Evolutionary conservation across 2,329 filamentous ascomycete genomes (phyloP), one percentile per base, ranked within the genome.

Genomic region (Fusarium hainanense): DNA sequence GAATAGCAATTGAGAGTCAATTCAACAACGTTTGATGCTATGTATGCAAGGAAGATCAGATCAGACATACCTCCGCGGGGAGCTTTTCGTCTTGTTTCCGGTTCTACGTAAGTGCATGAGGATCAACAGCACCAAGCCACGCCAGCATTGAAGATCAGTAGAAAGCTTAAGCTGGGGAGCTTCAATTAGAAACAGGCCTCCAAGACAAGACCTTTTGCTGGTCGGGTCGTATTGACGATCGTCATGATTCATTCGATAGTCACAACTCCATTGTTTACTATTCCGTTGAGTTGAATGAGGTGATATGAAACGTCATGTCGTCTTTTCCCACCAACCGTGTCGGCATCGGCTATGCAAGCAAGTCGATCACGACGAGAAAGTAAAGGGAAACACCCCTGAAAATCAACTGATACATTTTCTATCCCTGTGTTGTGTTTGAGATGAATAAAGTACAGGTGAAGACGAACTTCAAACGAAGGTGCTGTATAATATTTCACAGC

Each of bases 261-360:
- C 18, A 37, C 28, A 42, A 46, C 6, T n/a, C 32, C 50, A 23
- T 23, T 41, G 4, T 58, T 63, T 5, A 41, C 47, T 37, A 37
- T 37, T 41, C 30, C 54, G 20, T 18, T n/a, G 30, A 14, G 14
- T 20, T 69, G 32, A 27, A 55, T 68, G 63, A 70, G 58, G 67
- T 70, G 67, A 70, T 70, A 46, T 44, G 47, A 42, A 70, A 58
- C 66, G 57, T 69, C 66, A 69, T 69, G 66, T 40, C 18, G 25
- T 28, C 50, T 63, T 67, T 52, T 54, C 47, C 62, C 50, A 51
- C 50, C 64, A 63, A 67, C 49, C 46, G 47, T 68, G 66, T 64
- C 34, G 62, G 34, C 51, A 70, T 64, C 57, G 67, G 67, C 37
- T 63, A 69, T 70, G 67, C 67, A 70, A 54, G 58, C 63, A 63